Percentiles rank a stretch among this genome's conserved stretches.
Evolutionary conservation across 2,329 filamentous ascomycete species (phyloP).

Genomic region (Hymenoscyphus repandus): DNA sequence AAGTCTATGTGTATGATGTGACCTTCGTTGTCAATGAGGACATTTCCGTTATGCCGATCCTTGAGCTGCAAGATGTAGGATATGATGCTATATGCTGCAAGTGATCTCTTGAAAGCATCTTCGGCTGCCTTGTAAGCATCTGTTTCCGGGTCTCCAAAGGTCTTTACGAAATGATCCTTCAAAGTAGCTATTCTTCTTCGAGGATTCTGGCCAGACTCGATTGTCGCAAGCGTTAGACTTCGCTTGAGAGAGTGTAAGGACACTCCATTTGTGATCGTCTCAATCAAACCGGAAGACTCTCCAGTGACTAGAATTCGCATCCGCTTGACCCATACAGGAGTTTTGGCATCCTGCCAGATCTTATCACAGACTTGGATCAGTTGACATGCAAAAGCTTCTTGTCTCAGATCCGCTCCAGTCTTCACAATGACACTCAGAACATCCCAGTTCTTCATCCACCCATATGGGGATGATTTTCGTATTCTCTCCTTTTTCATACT

Average conservation of each 20-base stretch:
- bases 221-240: slow-evolving; percentile 69
- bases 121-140: slow-evolving; percentile 67
- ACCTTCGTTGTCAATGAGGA: slow-evolving; percentile 78
- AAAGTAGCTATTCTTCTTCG: slow-evolving; percentile 72
- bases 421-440: slow-evolving; percentile 83
- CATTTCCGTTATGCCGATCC: slow-evolving; percentile 81
- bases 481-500: slow-evolving; percentile 79
- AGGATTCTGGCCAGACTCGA: slow-evolving; percentile 68
- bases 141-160: slow-evolving; percentile 66
- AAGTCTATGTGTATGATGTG: slow-evolving; percentile 89
- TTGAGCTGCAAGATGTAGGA: slow-evolving; percentile 81
- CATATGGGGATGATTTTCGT: slow-evolving; percentile 75
- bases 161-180: slow-evolving; percentile 75
- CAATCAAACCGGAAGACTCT: slow-evolving; percentile 77
- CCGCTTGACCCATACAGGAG: slow-evolving; percentile 81
- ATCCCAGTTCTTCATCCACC: slow-evolving; percentile 89
- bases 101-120: slow-evolving; percentile 73
- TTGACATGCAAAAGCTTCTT: slow-evolving; percentile 84
- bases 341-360: slow-evolving; percentile 70
- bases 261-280: slow-evolving; percentile 84
- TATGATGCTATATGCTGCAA: slow-evolving; percentile 81
- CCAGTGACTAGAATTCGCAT: slow-evolving; percentile 85
- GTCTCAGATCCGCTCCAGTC: slow-evolving; percentile 74
- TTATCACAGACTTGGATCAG: slow-evolving; percentile 76
- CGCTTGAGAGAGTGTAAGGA: slow-evolving; percentile 83